Percentiles rank a stretch among this genome's conserved stretches.
These are phyloP conservation scores for Aspergillus transmontanensis DNA, from an alignment of 2,329 filamentous ascomycete species.

Conservation along the genomic window DNA sequence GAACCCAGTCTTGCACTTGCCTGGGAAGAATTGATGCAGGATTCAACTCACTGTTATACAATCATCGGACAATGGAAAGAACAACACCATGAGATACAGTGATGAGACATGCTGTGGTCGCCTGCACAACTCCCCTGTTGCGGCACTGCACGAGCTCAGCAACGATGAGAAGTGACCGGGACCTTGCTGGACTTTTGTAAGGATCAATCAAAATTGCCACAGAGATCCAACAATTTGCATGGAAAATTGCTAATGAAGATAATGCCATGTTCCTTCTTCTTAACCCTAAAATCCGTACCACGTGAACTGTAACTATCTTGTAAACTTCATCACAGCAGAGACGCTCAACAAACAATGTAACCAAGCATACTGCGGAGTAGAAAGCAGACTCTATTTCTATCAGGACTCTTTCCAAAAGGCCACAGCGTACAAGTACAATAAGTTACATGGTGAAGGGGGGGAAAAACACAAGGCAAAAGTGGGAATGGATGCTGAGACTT, in stretches of 20 bases:
- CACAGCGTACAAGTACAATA: conserved; percentile 31
- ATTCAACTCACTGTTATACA: not conserved
- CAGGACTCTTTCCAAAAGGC: conserved; percentile 19
- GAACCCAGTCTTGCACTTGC: not conserved
- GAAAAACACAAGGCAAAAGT: conserved; percentile 9
- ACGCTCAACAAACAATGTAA: not conserved
- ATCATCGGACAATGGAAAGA: not conserved
- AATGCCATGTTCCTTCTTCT: not conserved
- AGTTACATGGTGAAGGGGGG: conserved; percentile 27
- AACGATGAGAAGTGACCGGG: not conserved
- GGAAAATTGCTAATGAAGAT: not conserved
- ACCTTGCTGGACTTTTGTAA: not conserved
- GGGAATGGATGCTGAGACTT: conserved; percentile 14
- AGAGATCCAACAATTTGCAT: not conserved
- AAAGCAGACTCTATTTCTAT: conserved; percentile 33
- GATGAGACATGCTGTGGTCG: not conserved
- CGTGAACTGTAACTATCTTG: not conserved
- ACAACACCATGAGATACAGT: not conserved
- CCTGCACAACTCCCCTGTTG: not conserved
- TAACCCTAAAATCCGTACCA: not conserved
- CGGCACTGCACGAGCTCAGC: not conserved
- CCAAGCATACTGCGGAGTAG: conserved; percentile 9
- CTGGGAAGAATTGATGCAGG: not conserved
- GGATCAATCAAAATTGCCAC: not conserved
- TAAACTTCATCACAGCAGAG: not conserved